Conservation (phyloP, 495 filamentous ascomycete genomes). For the Aspergillus baeticus region DNA sequence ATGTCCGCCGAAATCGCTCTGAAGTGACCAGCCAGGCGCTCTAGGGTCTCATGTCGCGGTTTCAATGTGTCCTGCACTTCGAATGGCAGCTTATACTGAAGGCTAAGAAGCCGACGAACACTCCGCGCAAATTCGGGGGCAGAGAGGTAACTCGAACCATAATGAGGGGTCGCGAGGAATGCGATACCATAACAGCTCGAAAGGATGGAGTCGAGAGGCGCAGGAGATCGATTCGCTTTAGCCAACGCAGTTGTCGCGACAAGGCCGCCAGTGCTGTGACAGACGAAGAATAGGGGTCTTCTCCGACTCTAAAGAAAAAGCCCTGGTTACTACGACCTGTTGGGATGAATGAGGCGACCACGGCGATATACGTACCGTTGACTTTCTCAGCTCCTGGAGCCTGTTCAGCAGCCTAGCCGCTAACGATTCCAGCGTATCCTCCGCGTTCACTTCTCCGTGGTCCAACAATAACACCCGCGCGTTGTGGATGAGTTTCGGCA, state of each 20-base stretch:
- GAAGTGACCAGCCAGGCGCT: slow-evolving; percentile 55
- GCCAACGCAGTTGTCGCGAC: slow-evolving; percentile 59
- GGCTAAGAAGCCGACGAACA: slow-evolving; percentile 52
- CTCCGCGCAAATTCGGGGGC: slow-evolving; percentile 53
- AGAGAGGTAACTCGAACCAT: slow-evolving; percentile 64
- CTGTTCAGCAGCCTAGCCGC: slow-evolving; percentile 50
- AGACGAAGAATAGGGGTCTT: slow-evolving; percentile 62
- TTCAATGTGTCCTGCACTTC: slow-evolving; percentile 49
- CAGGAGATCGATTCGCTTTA: slow-evolving; percentile 39
- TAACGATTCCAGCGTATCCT: slow-evolving; percentile 47
- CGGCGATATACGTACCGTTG: slow-evolving; percentile 16
- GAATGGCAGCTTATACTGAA: slow-evolving; percentile 52
- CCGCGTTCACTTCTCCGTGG: slow-evolving; percentile 49
- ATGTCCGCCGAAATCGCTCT: slow-evolving; percentile 59
- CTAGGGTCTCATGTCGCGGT: slow-evolving; percentile 46
- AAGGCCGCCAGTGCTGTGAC: slow-evolving; percentile 64
- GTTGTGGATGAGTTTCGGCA: slow-evolving; percentile 26
- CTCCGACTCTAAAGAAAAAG: slow-evolving; percentile 18
- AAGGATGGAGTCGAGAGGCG: slow-evolving; percentile 41
- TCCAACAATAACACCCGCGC: slow-evolving; percentile 56
- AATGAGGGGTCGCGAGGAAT: slow-evolving; percentile 61
- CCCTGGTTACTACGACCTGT: background rate
- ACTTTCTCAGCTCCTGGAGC: slow-evolving; percentile 36
- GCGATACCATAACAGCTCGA: slow-evolving; percentile 61
- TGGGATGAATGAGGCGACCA: background rate